Percentiles rank a stretch among this genome's conserved stretches.
phyloP scores from a whole-genome alignment of 225 moss, liverwort and hornwort species.

The Physcomitrellopsis africana region DNA sequence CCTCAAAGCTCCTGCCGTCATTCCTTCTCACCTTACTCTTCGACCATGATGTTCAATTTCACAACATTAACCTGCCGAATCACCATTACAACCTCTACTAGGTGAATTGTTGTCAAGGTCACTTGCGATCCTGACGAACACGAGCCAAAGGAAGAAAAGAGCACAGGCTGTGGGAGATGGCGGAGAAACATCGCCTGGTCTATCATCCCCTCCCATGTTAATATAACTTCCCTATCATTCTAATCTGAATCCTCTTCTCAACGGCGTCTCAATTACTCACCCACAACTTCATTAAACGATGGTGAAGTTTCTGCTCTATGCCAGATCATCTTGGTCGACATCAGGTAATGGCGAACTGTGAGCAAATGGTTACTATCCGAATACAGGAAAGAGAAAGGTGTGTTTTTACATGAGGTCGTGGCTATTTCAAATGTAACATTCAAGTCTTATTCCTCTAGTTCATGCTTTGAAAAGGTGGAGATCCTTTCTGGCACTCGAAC shows the following conservation, averaged over 20 bases:
- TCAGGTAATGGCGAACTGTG: too few species aligned
- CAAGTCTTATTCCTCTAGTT: too few species aligned
- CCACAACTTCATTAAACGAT: not conserved
- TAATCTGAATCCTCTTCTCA: not conserved
- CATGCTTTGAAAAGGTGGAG: not conserved
- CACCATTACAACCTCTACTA: not conserved
- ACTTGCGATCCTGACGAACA: conserved; percentile 52
- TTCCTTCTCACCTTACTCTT: too few species aligned
- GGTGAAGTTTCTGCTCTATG: too few species aligned
- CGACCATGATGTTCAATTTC: not conserved
- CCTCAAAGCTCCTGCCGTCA: too few species aligned
- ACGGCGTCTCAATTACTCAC: not conserved
- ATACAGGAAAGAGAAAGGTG: not conserved
- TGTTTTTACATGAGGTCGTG: not conserved
- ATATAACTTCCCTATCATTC: not conserved
- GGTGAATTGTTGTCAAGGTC: conserved; percentile 24
- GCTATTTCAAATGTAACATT: too few species aligned
- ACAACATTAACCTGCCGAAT: conserved; percentile 7
- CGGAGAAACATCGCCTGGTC: conserved; percentile 31
- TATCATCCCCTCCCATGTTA: conserved; percentile 37
- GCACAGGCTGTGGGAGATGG: conserved; percentile 51
- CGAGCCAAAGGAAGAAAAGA: conserved; percentile 48
- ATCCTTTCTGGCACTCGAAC: conserved; percentile 13
- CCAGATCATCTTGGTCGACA: too few species aligned
- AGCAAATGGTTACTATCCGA: not conserved